Evolutionary conservation across 1,284 basidiomycete genomes (phyloP), one percentile per base, ranked within the genome.

Genomic region (Caloboletus firmus): DNA sequence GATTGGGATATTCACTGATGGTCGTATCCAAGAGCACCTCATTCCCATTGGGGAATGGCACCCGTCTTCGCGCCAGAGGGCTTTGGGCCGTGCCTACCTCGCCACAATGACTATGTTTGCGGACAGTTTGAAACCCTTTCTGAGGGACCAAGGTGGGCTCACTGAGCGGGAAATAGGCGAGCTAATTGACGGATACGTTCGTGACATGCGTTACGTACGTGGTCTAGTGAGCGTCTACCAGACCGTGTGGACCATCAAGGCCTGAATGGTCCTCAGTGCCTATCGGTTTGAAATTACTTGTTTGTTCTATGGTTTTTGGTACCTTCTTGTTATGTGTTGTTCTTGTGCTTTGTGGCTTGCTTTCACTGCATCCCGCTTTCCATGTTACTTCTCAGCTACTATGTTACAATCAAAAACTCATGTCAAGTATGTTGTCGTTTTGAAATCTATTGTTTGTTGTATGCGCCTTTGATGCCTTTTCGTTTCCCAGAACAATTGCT

Each of bases 41-140:
- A 71, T 83, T 52, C 82, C 82, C 15, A 69, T 84, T 34, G 82
- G 82, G 1, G 66, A 71, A 11, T 83, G 80, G 80, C 72, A 68
- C 51, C 40, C 39, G 1, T 68, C 74, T 44, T 51, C 67, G 7
- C 64, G 58, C 42, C 59, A 70, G 58, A 64, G 55, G 46, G 48
- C 56, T 5, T 55, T 81, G 1, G 82, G 81, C 0, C 63, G 54
- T 35, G 67, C 62, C 35, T 76, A 79, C 56, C 71, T 76, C 17
- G 63, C 72, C 13, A 68, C 73, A 4, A 66, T 79, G 60, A 57
- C 65, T 40, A 57, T 55, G 49, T 67, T 72, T 35, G 62, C 69
- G 3, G 64, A 70, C 17, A 73, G 73, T 32, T 59, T 77, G 53
- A 72, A 65, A 51, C 74, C 75, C 0, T 63, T 83, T 42, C 58